Evolutionary conservation across 495 filamentous ascomycete species (phyloP), one percentile per base, ranked within the genome.

Genomic region (Aspergillus hancockii): DNA sequence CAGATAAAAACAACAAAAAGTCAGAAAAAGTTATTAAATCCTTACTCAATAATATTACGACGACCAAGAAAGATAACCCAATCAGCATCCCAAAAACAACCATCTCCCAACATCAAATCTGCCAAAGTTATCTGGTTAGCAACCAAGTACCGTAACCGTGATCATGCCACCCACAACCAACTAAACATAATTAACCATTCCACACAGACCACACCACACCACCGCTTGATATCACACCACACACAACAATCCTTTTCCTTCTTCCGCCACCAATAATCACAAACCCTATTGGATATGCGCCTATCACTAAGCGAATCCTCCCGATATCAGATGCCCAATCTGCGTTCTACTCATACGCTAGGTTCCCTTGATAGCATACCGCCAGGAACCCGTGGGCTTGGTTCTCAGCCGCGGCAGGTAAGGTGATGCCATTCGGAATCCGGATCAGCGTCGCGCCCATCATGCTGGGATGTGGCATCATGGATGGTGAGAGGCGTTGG

Each of bases 361-460:
- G 19, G 19, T 47, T 22, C 43, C 43, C 12, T 16, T 41, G 38
- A 18, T 41, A 41, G 38, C n/a, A n/a, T 16, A 41, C 38, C 14
- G 12, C 14, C 14, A 41, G 38, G 38, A 41, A 41, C 38, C 38
- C 38, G 14, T 6, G 14, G 38, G 38, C 38, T 41, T 41, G 38
- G 38, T 41, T 41, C 14, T 41, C 38, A 41, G 38, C 38, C 38
- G 38, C 38, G 38, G 14, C 16, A 16, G 43, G 21, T 14, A 47
- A 45, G 41, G 41, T 45, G 41, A 45, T 45, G 41, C 41, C 43
- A 47, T 47, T 23, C 43, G 43, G 43, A 23, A 12, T 47, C 19
- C 38, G 38, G 38, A 41, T n/a, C 14, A 41, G 38, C 14, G 13
- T 41, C 16, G 1, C 2, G 38, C 16, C 16, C 38, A 41, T 21